Conservation (phyloP, 768 basidiomycete species). For the Panaeolus papilionaceus region DNA sequence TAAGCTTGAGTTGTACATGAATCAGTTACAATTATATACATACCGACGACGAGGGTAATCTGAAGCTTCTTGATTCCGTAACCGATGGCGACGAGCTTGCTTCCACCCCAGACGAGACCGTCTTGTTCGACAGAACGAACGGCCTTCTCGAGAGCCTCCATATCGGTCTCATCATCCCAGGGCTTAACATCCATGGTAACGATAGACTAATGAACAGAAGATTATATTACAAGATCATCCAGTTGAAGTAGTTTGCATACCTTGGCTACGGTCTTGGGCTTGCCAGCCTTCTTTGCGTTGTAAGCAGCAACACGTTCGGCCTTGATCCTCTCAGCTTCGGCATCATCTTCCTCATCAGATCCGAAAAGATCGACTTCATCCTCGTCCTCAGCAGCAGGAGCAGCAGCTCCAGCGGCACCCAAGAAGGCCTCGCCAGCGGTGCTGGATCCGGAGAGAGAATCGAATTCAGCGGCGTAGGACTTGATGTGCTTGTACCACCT, state of each 20-base stretch:
- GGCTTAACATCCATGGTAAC: slow-evolving; percentile 99
- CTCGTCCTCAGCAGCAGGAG: slow-evolving; percentile 67
- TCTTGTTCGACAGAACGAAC: slow-evolving; percentile 89
- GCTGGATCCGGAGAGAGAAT: slow-evolving; percentile 83
- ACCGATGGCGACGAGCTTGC: slow-evolving; percentile 91
- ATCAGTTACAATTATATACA: slow-evolving; percentile 29
- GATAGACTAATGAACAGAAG: slow-evolving; percentile 69
- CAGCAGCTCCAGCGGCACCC: slow-evolving; percentile 51
- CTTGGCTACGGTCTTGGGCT: slow-evolving; percentile 89
- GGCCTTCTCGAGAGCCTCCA: slow-evolving; percentile 80
- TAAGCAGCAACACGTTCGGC: slow-evolving; percentile 94
- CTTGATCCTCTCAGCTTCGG: slow-evolving; percentile 86
- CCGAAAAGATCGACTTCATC: slow-evolving; percentile 89
- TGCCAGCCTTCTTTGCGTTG: slow-evolving; percentile 90
- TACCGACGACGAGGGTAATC: slow-evolving; percentile 65
- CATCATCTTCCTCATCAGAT: slow-evolving; percentile 82
- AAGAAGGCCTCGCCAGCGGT: slow-evolving; percentile 79
- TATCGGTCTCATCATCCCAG: slow-evolving; percentile 99
- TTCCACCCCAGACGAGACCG: slow-evolving; percentile 95
- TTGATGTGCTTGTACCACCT: slow-evolving; percentile 97
- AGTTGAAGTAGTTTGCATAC: slow-evolving; percentile 42
- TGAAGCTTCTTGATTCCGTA: slow-evolving; percentile 94
- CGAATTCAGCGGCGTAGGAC: slow-evolving; percentile 83
- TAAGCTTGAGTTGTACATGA: slow-evolving; percentile 10
- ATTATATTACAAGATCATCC: slow-evolving; percentile 15